Conservation (phyloP, 192 early-diverging fungal genomes). For the Piromyces sp. region DNA sequence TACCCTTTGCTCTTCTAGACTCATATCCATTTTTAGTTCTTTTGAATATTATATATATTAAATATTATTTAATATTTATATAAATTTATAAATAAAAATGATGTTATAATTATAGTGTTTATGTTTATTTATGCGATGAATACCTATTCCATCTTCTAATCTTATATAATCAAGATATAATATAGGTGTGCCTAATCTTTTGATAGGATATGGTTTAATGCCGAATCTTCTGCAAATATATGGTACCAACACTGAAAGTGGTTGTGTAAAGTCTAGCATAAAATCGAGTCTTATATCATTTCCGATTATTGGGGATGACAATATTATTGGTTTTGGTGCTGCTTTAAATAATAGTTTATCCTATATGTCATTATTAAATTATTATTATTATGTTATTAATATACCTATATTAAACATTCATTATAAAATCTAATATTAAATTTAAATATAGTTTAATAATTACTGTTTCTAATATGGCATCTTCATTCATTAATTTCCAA, state of each 20-base stretch:
- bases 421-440: no score
- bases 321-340: background rate
- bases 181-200: conserved; percentile 9
- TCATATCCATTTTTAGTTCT: background rate
- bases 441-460: no score
- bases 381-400: no score
- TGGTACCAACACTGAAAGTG: background rate
- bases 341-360: conserved; percentile 5
- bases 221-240: conserved; percentile 11
- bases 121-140: no score
- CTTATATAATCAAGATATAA: conserved; percentile 1
- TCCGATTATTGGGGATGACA: conserved; percentile 1
- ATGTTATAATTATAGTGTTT: no score
- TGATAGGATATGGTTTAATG: conserved; percentile 5
- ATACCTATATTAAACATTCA: no score
- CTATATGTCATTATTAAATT: no score
- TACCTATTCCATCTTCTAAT: background rate
- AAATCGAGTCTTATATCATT: conserved; percentile 5
- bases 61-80: no score
- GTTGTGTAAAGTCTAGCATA: conserved; percentile 3
- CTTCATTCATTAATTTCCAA: conserved; percentile 6
- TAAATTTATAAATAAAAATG: no score
- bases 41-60: no score
- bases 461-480: background rate
- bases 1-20: background rate